Evolutionary conservation across 306 rosid genomes (phyloP), one percentile per base, ranked within the genome.

Genomic region (Argentina anserina): DNA sequence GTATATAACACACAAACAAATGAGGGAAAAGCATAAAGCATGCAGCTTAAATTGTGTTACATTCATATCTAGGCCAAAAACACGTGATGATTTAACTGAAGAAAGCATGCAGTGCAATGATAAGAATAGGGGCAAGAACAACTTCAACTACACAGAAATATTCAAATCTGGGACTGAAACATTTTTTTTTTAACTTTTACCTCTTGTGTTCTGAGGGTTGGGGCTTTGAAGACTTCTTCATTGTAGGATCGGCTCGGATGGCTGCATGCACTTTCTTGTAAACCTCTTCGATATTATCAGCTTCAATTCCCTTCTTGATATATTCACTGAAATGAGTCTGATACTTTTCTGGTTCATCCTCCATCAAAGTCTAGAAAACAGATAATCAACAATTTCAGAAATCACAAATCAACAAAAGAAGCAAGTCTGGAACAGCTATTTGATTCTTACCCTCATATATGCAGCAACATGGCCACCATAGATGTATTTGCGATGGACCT

Each of bases 231-330:
- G 84, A 23, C 46, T 86, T 91, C 81, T 86, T 89, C 1, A 9
- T 0, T 0, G 55, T 1, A 4, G 97, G 92, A 42, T 87, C 84
- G 0, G 94, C 87, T 3, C 97, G 92, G 40, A 93, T 93, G 43
- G 97, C 90, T 1, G 97, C 94, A 77, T 93, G 97, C 49, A 90
- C 97, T 70, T 84, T 90, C 83, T 89, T 91, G 85, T 87, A 93
- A 60, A 90, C 10, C 15, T 43, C 91, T 67, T 87, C 96, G 3
- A 91, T 28, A 20, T 83, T 77, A 42, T 90, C 98, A 0, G 93
- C 55, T 34, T 85, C 94, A 2, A 86, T 58, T 31, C 89, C 92
- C 9, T n/a, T 78, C 83, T 90, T 90, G 64, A 87, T 79, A 47
- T 90, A 93, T 43, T 87, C 90, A 17, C 90, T 86, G 36, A 90